Evolutionary conservation across 306 rosid species (phyloP).

Genomic region (Lablab purpureus): DNA sequence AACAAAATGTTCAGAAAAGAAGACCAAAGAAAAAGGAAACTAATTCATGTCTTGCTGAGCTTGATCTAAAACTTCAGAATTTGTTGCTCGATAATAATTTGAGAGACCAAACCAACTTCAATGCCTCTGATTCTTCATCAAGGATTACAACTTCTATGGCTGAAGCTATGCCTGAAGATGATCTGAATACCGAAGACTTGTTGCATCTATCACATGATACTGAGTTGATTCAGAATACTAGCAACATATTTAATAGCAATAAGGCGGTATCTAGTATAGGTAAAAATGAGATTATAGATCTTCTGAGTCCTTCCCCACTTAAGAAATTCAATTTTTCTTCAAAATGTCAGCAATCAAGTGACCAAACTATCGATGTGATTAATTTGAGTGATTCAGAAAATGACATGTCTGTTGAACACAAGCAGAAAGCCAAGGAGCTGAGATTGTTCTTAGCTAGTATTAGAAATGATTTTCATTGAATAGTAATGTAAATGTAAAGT

Average conservation of each 20-base stretch:
- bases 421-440: slow-evolving; percentile 67
- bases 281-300: slow-evolving; percentile 66
- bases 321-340: slow-evolving; percentile 34
- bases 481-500: neutral
- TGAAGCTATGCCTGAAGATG: slow-evolving; percentile 44
- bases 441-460: slow-evolving; percentile 67
- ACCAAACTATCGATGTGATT: slow-evolving; percentile 59
- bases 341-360: slow-evolving; percentile 44
- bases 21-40: slow-evolving; percentile 63
- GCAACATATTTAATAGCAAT: slow-evolving; percentile 32
- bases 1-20: slow-evolving; percentile 58
- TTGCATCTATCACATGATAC: slow-evolving; percentile 27
- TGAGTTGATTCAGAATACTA: slow-evolving; percentile 31
- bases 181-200: slow-evolving; percentile 37
- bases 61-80: slow-evolving; percentile 64
- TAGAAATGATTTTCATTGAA: slow-evolving; percentile 54
- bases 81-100: slow-evolving; percentile 60
- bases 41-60: slow-evolving; percentile 58
- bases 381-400: slow-evolving; percentile 77
- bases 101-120: slow-evolving; percentile 44
- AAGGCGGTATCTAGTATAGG: slow-evolving; percentile 35
- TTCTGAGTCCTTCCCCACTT: slow-evolving; percentile 74
- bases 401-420: slow-evolving; percentile 71
- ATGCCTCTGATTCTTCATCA: slow-evolving; percentile 44
- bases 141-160: slow-evolving; percentile 35